Conservation (phyloP, 805 yeast genomes). For the Starmerella asiatica region DNA sequence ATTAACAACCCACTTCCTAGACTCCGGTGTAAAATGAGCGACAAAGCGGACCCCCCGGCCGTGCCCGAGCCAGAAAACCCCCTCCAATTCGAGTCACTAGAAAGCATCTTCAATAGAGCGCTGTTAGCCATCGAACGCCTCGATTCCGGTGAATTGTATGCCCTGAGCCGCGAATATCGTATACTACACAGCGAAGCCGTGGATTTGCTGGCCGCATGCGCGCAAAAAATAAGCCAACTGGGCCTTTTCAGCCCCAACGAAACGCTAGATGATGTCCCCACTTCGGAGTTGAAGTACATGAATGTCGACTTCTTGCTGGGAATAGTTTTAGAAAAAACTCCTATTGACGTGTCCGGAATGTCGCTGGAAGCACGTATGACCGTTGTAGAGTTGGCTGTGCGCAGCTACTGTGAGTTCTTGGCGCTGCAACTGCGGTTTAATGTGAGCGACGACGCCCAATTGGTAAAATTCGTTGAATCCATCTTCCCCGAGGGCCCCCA, state of each 20-base stretch:
- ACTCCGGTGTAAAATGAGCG: too few relatives aligned
- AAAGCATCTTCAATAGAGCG: background rate
- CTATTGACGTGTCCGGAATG: conserved; percentile 11
- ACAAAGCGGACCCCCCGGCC: too few relatives aligned
- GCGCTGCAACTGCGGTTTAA: conserved; percentile 9
- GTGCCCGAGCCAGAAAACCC: background rate
- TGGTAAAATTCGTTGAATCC: background rate
- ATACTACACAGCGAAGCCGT: conserved; percentile 9
- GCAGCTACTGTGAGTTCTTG: conserved; percentile 21
- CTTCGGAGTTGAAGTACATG: conserved; percentile 48
- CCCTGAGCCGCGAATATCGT: conserved; percentile 5
- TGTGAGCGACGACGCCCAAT: background rate
- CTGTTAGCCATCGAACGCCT: background rate
- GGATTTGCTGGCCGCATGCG: conserved; percentile 1
- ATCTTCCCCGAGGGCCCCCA: background rate
- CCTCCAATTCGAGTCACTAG: conserved; percentile 1
- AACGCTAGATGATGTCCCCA: conserved; percentile 50
- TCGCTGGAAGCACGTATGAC: conserved; percentile 16
- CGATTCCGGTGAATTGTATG: conserved; percentile 6
- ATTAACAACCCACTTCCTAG: too few relatives aligned
- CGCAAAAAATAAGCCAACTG: conserved; percentile 30
- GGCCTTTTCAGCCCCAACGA: conserved; percentile 64
- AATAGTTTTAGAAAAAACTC: conserved; percentile 24
- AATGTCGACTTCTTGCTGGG: conserved; percentile 50
- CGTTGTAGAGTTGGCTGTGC: conserved; percentile 15